Percentiles rank a stretch among this genome's conserved stretches.
These are phyloP conservation scores for Bryum argenteum DNA, from an alignment of 225 moss, liverwort and hornwort species.

Conservation along the genomic window DNA sequence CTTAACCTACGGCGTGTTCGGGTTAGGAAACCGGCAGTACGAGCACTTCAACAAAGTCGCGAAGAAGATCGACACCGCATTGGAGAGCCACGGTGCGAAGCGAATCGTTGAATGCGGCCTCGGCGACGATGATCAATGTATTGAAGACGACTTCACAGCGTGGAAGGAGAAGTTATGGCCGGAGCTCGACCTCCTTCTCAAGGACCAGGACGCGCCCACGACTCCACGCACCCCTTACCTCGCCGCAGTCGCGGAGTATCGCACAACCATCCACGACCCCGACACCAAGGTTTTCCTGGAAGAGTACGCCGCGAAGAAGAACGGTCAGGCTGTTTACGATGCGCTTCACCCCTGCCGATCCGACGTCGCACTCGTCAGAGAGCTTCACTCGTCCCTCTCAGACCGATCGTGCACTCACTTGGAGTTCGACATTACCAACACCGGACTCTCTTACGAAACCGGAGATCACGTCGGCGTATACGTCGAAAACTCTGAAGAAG, in stretches of 20 bases:
- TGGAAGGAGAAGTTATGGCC: conserved; percentile 97
- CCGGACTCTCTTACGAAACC: conserved; percentile 73
- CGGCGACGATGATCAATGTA: conserved; percentile 97
- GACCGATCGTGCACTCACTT: conserved; percentile 92
- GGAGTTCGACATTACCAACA: conserved; percentile 80
- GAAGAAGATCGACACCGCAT: conserved; percentile 39
- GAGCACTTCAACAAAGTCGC: conserved; percentile 93
- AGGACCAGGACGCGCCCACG: conserved; percentile 47
- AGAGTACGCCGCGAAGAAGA: conserved; percentile 64
- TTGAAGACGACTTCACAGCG: conserved; percentile 93
- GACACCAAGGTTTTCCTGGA: conserved; percentile 59
- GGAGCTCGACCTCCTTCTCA: conserved; percentile 64
- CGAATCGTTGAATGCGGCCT: conserved; percentile 66
- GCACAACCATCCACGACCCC: conserved; percentile 55
- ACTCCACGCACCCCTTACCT: conserved; percentile 58
- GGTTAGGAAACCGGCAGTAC: conserved; percentile 92
- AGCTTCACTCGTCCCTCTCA: conserved; percentile 74
- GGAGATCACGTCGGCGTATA: conserved; percentile 93
- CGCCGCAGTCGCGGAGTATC: conserved; percentile 86
- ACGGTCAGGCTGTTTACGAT: conserved; percentile 63
- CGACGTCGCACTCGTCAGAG: conserved; percentile 62
- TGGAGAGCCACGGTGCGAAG: conserved; percentile 60
- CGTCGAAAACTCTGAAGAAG: conserved; percentile 70
- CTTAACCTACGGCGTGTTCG: conserved; percentile 72
- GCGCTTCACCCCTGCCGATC: conserved; percentile 77